phyloP scores from a whole-genome alignment of 495 filamentous ascomycete genomes.

The Penicillium canariense region DNA sequence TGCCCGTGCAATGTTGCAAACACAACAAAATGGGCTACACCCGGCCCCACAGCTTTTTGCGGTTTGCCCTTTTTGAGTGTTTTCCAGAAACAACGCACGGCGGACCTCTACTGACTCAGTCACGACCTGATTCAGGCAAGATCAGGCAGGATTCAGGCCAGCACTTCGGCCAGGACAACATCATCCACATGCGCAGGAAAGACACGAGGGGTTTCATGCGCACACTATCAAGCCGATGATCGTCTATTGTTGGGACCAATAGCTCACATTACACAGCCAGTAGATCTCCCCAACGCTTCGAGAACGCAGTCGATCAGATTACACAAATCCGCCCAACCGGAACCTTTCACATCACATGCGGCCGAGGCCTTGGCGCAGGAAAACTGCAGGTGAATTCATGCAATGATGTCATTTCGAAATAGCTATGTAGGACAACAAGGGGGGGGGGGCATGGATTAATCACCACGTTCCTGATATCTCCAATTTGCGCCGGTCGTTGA shows the following conservation, averaged over 20 bases:
- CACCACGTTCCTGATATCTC: not conserved
- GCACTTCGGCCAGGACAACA: too few species aligned
- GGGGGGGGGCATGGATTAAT: not conserved
- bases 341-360: conserved; percentile 30
- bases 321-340: conserved; percentile 2
- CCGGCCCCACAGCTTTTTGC: not conserved
- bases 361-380: conserved; percentile 19
- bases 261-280: not conserved
- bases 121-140: not conserved
- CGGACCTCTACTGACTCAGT: not conserved
- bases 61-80: not conserved
- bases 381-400: not conserved
- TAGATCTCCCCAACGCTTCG: conserved; percentile 19
- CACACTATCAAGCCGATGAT: not conserved
- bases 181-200: too few species aligned
- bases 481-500: conserved; percentile 1
- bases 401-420: not conserved
- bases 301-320: not conserved
- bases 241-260: conserved; percentile 16
- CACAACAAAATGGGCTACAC: not conserved
- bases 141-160: not conserved
- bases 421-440: not conserved
- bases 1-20: not conserved
- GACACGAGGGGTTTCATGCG: not conserved
- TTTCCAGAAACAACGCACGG: too few species aligned